Base-by-base conservation (phyloP, 257 asterid genomes). In the Hygrophila difformis region DNA sequence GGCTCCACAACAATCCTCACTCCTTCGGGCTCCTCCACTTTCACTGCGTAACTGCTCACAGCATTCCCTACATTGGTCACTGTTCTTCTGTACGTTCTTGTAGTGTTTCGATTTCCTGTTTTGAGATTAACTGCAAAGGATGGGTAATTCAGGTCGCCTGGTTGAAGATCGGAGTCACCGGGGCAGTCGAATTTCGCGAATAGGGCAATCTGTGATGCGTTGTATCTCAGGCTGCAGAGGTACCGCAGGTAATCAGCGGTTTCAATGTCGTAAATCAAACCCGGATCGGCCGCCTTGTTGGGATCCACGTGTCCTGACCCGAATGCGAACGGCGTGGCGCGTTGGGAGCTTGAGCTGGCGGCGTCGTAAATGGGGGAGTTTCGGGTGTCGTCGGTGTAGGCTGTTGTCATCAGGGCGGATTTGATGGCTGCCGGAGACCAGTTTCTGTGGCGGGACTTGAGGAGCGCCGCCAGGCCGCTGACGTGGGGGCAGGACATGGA, bases 401-500 rank as follows among this genome's bases (percentile, higher is more conserved):
- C 70, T 9, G 86, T 77, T 21, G 95, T 80, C 95, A 84, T 80
- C 6, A 84, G 6, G 34, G 94, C 94, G 5, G 93, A 84, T 35
- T 70, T 81, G 17, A 81, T 76, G 8, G 86, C 91, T 15, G 91
- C 86, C 0, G 94, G 88, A 7, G 88, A 80, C 94, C 94, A 84
- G 4, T 56, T 49, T 17, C 38, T 41, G 52, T 75, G 93, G 17
- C 33, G 43, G 4, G 95, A 80, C 53, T 75, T 84, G 42, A 84
- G 64, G 1, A 80, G 61, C 13, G 93, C 93, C 1, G 84, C 86
- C 24, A 80, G 15, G 48, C 93, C 94, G 29, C 76, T 66, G 6
- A 84, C 69, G 31, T 84, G 93, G 14, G 95, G 95, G 22, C 93
- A 84, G 0, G 93, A 77, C 95, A 84, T 84, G 11, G 95, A 84